phyloP scores from a whole-genome alignment of 192 early-diverging fungal species.

The Helicostylum pulchrum region DNA sequence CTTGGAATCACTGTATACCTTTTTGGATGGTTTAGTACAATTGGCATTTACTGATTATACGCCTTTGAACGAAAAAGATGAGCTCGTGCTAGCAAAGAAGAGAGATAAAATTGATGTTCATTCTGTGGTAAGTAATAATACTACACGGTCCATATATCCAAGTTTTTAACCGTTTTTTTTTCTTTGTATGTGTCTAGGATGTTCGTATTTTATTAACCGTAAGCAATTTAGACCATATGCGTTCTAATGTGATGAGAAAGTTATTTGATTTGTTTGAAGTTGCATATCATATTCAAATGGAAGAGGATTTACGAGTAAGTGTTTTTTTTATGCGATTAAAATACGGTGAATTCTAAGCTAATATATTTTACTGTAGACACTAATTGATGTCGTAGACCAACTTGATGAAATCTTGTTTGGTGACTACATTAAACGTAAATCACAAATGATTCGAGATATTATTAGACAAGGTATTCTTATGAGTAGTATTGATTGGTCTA shows the following conservation, averaged over 20 bases:
- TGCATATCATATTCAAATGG: slow-evolving; percentile 60
- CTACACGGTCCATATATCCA: not conserved
- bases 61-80: slow-evolving; percentile 30
- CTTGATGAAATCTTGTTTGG: slow-evolving; percentile 82
- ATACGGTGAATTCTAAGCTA: too few species aligned
- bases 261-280: slow-evolving; percentile 68
- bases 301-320: slow-evolving; percentile 56
- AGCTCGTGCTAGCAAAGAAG: slow-evolving; percentile 24
- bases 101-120: slow-evolving; percentile 36
- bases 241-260: slow-evolving; percentile 70
- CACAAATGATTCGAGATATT: slow-evolving; percentile 62
- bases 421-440: slow-evolving; percentile 81
- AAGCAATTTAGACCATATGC: slow-evolving; percentile 77
- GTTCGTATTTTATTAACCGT: slow-evolving; percentile 76
- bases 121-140: slow-evolving; percentile 31
- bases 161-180: slow-evolving; percentile 2
- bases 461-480: slow-evolving; percentile 79
- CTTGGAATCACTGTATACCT: slow-evolving; percentile 66
- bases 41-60: slow-evolving; percentile 55
- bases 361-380: slow-evolving; percentile 36
- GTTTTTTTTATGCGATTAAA: not conserved
- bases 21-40: slow-evolving; percentile 81
- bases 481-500: slow-evolving; percentile 86
- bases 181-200: slow-evolving; percentile 48
- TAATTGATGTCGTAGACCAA: slow-evolving; percentile 70